A percentile compares a stretch with the other conserved stretches of the same genome.
phyloP scores from a whole-genome alignment of 306 rosid genomes.

The Trichosanthes truncata region DNA sequence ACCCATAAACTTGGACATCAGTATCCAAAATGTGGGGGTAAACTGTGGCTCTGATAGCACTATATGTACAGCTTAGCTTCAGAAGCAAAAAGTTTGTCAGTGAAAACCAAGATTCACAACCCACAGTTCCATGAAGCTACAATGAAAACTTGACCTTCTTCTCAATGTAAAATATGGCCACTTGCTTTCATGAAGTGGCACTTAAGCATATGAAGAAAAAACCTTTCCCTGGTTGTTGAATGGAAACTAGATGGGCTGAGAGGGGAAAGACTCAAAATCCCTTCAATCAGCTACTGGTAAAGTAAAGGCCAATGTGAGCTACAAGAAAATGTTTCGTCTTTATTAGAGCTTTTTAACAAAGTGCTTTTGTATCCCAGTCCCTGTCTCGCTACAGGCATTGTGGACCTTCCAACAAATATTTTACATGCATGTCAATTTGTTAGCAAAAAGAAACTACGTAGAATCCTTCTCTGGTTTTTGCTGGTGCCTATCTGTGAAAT shows the following conservation, averaged over 20 bases:
- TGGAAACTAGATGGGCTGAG: not conserved
- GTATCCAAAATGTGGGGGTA: not conserved
- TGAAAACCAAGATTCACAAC: not conserved
- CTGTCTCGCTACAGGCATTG: not conserved
- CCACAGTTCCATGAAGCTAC: not conserved
- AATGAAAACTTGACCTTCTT: not conserved
- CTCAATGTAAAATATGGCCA: not conserved
- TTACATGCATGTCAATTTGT: not conserved
- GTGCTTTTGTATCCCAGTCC: not conserved
- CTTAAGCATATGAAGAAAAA: not conserved
- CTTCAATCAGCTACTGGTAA: not conserved
- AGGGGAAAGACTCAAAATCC: not conserved
- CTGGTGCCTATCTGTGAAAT: not conserved
- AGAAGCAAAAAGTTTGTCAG: not conserved
- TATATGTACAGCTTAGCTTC: not conserved
- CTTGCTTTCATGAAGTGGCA: not conserved
- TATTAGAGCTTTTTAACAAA: not conserved
- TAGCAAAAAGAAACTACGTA: not conserved
- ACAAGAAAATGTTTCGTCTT: not conserved
- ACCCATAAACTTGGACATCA: conserved; percentile 21
- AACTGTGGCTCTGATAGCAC: not conserved
- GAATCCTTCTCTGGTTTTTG: not conserved
- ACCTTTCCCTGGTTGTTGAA: not conserved
- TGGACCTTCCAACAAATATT: not conserved
- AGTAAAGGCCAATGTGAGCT: not conserved